Evolutionary conservation across 2,329 filamentous ascomycete species (phyloP).

Genomic region (Phialophora chinensis): DNA sequence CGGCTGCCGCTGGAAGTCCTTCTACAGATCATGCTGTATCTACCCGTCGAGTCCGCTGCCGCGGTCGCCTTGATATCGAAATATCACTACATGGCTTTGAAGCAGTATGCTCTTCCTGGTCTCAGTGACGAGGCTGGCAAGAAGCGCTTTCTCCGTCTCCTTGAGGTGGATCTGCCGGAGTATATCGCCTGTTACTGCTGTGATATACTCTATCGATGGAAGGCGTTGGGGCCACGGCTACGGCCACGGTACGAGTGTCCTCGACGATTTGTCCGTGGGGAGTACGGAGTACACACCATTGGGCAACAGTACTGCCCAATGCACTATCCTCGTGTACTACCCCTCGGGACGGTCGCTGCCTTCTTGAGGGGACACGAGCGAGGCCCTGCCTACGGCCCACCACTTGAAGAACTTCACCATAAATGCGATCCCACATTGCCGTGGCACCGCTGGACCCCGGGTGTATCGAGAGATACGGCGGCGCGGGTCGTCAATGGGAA

Average conservation of each 20-base stretch:
- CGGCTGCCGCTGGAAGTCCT: constrained; percentile 18
- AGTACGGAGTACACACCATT: neutral
- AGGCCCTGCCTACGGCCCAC: constrained; percentile 25
- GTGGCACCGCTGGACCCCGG: neutral
- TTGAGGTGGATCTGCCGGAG: constrained; percentile 22
- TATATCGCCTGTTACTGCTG: constrained; percentile 21
- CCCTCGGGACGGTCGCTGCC: constrained; percentile 11
- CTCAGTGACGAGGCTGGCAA: constrained; percentile 10
- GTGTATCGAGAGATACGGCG: constrained; percentile 13
- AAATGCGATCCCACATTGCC: constrained; percentile 3
- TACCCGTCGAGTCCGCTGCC: constrained; percentile 19
- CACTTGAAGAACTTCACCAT: constrained; percentile 17
- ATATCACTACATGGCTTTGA: constrained; percentile 19
- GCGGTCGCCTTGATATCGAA: constrained; percentile 19
- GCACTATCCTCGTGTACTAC: constrained; percentile 1
- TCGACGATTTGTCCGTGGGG: neutral
- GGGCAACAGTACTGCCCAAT: neutral
- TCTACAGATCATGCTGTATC: constrained; percentile 19
- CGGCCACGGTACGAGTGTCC: constrained; percentile 2
- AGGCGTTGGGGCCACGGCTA: neutral
- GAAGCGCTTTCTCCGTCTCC: constrained; percentile 23
- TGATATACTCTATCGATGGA: constrained; percentile 21
- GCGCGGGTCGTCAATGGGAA: constrained; percentile 17
- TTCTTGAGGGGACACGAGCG: constrained; percentile 23
- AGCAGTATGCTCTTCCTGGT: constrained; percentile 1